Evolutionary conservation across 176 grass and related monocot genomes (phyloP), one percentile per base, ranked within the genome.

Genomic region (Stipa capillata): DNA sequence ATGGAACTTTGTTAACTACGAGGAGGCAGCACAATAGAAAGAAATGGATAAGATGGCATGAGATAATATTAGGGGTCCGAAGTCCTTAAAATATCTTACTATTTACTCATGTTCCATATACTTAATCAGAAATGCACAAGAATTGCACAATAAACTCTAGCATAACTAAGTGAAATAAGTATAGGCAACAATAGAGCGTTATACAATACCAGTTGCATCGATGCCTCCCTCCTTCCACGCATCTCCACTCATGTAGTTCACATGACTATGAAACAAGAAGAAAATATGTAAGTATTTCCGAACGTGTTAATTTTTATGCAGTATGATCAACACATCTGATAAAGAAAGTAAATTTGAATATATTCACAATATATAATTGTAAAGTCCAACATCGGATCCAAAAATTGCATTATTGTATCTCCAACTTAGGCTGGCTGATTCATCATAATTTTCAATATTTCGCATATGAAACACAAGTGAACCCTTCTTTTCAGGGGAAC

Each of bases 201-300:
- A 79, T 52, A 58, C 0, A 62, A 82, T 91, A 99, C 96, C 92
- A 61, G 96, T 99, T 72, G 88, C 88, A 84, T 99, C 96, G 70
- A 99, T 99, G 80, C 96, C 96, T 77, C 96, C 96, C 72, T 99
- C 96, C 90, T 99, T 99, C 96, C 96, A 99, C 12, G 96, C 96
- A 81, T 95, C 90, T 65, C 96, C 96, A 36, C 92, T 99, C 92
- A 94, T 97, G 88, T 97, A 97, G 87, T 85, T 89, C 50, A 94
- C 83, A 73, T 97, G 95, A 80, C 95, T 97, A 73, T 55, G 53
- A 56, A 94, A 68, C 36, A 84, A 69, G 44, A 81, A 24, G 2
- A 79, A 65, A 80, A 66, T 7, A 50, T 76, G 44, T 64, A 34
- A 91, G 45, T 17, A 76, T 18, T 42, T 75, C 25, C 16, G 11